These are phyloP conservation scores for Cytospora mali DNA, from an alignment of 2,329 filamentous ascomycete species.

Conservation along the genomic window DNA sequence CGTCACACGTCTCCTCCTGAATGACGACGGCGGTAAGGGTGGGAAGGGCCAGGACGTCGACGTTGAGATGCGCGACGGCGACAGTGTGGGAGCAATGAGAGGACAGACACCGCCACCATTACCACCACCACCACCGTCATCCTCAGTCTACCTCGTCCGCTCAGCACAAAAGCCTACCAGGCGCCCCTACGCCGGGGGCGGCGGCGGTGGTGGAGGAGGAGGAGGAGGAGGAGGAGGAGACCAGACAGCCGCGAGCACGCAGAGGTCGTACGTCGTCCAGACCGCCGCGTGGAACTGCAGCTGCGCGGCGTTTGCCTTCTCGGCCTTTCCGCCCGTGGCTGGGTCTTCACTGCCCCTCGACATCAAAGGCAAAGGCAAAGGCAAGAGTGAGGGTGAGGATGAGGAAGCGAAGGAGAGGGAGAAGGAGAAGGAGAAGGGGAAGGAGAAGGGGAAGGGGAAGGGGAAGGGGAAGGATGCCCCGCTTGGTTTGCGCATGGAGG, in stretches of 20 bases:
- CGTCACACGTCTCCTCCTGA: constrained; percentile 57
- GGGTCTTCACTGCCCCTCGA: constrained; percentile 17
- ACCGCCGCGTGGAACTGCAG: constrained; percentile 83
- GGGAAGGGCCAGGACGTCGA: neutral
- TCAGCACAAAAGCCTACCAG: constrained; percentile 51
- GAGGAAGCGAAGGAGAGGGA: constrained; percentile 26
- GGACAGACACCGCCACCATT: constrained; percentile 12
- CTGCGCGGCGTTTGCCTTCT: constrained; percentile 81
- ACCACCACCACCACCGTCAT: neutral
- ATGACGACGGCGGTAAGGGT: neutral
- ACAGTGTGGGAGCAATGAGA: neutral
- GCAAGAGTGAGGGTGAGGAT: neutral
- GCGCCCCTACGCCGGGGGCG: constrained; percentile 34
- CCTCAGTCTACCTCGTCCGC: constrained; percentile 62
- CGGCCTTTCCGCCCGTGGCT: constrained; percentile 58
- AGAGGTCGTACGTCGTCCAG: constrained; percentile 67
- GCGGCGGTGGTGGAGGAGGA: constrained; percentile 29
- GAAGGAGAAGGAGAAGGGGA: constrained; percentile 15
- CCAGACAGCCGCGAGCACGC: neutral
- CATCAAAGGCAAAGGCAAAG: constrained; percentile 9
- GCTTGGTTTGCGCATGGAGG: too few relatives aligned
- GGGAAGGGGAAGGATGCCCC: too few relatives aligned
- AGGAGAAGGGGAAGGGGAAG: too few relatives aligned
- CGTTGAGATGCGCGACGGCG: neutral
- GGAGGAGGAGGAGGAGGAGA: constrained; percentile 7